Conservation (phyloP, 257 asterid genomes). For the Fraxinus americana region DNA sequence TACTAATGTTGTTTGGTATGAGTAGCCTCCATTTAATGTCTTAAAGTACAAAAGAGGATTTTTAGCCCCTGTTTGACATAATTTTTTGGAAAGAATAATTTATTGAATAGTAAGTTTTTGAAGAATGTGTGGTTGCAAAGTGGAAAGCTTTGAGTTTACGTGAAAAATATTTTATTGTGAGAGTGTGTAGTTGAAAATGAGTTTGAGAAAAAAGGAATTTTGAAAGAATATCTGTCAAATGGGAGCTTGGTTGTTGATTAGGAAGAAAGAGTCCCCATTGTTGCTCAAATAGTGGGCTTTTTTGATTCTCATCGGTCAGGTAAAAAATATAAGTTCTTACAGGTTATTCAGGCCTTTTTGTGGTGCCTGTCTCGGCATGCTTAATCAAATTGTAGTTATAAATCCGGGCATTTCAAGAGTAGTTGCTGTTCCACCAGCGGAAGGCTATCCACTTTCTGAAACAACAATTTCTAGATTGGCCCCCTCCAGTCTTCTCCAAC, state of each 20-base stretch:
- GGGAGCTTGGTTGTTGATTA: conserved; percentile 9
- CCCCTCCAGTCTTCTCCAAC: conserved; percentile 35
- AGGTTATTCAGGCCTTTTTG: conserved; percentile 20
- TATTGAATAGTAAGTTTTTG: no score
- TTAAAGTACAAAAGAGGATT: no score
- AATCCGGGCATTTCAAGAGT: conserved; percentile 11
- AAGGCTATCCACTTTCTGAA: conserved; percentile 49
- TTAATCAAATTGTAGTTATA: conserved; percentile 26
- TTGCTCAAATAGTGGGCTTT: conserved; percentile 22
- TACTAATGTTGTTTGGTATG: no score
- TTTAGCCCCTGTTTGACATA: no score
- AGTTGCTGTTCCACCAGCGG: conserved; percentile 28
- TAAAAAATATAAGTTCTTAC: conserved; percentile 13
- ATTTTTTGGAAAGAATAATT: no score
- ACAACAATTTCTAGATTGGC: conserved; percentile 28
- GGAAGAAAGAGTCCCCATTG: conserved; percentile 30
- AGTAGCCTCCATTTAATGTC: no score
- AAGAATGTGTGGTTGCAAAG: no score
- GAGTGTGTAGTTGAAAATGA: no score
- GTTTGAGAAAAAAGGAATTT: no score
- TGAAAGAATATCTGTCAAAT: no score
- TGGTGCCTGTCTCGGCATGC: conserved; percentile 19
- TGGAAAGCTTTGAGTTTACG: no score
- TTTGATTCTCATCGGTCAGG: conserved; percentile 24
- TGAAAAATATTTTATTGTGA: no score